Evolutionary conservation across 176 grass and related monocot species (phyloP), one percentile per base, ranked within the genome.

Genomic region (Paspalum notatum): DNA sequence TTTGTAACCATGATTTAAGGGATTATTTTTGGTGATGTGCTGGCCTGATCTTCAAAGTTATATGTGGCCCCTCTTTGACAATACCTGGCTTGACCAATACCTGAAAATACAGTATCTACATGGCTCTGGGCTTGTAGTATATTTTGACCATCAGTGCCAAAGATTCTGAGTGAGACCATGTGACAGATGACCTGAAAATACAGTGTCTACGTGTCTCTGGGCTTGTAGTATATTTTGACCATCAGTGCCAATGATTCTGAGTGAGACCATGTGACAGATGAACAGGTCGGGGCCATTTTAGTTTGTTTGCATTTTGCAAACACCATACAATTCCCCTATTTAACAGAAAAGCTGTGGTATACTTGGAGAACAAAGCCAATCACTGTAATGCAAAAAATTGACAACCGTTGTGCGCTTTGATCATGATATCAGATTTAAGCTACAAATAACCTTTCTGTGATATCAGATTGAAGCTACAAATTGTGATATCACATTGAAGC

Each of bases 191-290:
- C 15, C 62, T 4, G 52, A 78, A 76, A 70, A 45, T 63, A 25
- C 8, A 40, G 37, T 39, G 46, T 66, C 9, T 70, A 62, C 5
- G 32, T 9, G 22, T 38, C 21, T 50, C 21, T 50, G 7, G 16
- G 32, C 12, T 41, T 55, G 39, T 18, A 71, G 13, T 40, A 62
- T 48, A 67, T 81, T 69, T 86, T 42, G 7, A 75, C 12, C 3
- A 50, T 6, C 44, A 44, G 51, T 60, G 64, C 6, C 4, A 41
- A 81, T 61, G 73, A 18, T 68, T 25, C n/a, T 7, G 37, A 51
- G 62, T 5, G 10, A 67, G 59, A 79, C 24, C 17, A 56, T 83
- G 61, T 70, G 62, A 18, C 51, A 49, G n/a, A 32, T 40, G 66
- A 51, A 68, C 42, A 52, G 4, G 13, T 78, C 10, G 41, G 20